phyloP scores from a whole-genome alignment of 2,329 filamentous ascomycete genomes.

The Dothistroma pini region DNA sequence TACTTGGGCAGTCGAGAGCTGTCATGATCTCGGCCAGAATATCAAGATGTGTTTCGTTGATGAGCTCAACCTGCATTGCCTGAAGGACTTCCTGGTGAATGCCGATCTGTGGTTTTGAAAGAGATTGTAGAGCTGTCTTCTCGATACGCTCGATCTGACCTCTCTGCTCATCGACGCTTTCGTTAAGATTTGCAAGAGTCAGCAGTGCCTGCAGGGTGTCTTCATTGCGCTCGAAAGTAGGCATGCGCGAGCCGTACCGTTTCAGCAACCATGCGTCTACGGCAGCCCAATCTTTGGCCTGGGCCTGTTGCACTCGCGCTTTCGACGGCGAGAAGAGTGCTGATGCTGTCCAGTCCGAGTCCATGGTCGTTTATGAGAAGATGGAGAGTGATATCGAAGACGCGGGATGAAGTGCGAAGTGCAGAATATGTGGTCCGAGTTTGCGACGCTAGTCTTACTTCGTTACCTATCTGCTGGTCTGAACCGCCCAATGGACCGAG shows the following conservation, averaged over 20 bases:
- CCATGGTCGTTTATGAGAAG: slow-evolving; percentile 10
- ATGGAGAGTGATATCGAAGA: background rate
- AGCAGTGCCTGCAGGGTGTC: slow-evolving; percentile 76
- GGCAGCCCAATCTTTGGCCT: slow-evolving; percentile 87
- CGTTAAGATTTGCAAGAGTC: slow-evolving; percentile 70
- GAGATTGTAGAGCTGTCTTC: slow-evolving; percentile 54
- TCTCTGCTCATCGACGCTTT: slow-evolving; percentile 69
- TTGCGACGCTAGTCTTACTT: background rate
- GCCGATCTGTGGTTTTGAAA: slow-evolving; percentile 34
- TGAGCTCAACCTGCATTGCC: slow-evolving; percentile 20
- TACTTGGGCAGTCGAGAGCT: slow-evolving; percentile 34
- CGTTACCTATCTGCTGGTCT: no score
- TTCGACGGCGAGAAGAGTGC: slow-evolving; percentile 59
- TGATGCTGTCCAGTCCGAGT: slow-evolving; percentile 34
- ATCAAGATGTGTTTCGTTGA: slow-evolving; percentile 31
- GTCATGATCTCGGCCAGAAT: slow-evolving; percentile 39
- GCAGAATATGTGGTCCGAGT: background rate
- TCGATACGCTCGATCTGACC: slow-evolving; percentile 58
- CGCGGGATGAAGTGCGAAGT: background rate
- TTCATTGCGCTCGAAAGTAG: slow-evolving; percentile 79
- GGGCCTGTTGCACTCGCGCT: slow-evolving; percentile 70
- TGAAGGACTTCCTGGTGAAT: slow-evolving; percentile 21
- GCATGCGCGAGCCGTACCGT: slow-evolving; percentile 63
- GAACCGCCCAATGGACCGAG: no score
- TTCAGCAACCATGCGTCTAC: slow-evolving; percentile 77